Conservation (phyloP, 768 basidiomycete species). For the Termitomyces sp. region DNA sequence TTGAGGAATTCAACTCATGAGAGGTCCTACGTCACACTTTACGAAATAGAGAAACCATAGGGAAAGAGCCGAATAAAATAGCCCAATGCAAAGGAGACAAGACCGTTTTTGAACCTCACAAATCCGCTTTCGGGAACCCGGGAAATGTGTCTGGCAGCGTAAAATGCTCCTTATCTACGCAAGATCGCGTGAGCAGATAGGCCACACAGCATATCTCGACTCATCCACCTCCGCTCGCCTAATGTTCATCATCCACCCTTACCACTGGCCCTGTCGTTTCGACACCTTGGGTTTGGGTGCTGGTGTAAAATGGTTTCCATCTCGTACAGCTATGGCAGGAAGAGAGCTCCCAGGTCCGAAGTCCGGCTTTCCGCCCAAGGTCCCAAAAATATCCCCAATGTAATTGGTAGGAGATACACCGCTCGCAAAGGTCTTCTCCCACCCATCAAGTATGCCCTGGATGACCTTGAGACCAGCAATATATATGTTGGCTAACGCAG, state of each 20-base stretch:
- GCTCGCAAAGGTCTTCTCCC: neutral
- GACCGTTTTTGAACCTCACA: neutral
- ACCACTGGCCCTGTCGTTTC: too few relatives aligned
- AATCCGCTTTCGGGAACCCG: neutral
- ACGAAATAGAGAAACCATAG: neutral
- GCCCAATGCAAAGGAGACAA: neutral
- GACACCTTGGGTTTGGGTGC: too few relatives aligned
- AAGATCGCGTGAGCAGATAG: too few relatives aligned
- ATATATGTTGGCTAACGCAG: neutral
- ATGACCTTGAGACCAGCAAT: neutral
- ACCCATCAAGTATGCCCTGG: neutral
- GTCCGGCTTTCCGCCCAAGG: neutral
- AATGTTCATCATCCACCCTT: too few relatives aligned
- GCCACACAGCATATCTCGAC: too few relatives aligned
- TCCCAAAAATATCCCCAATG: neutral
- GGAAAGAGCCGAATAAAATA: neutral
- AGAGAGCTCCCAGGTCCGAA: neutral
- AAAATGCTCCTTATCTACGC: too few relatives aligned
- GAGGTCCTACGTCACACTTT: neutral
- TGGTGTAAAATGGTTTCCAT: neutral
- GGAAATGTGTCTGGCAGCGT: neutral
- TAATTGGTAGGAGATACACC: constrained; percentile 1
- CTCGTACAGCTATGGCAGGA: neutral
- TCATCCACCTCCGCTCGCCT: too few relatives aligned
- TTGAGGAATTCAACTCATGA: neutral